A percentile compares a stretch with the other conserved stretches of the same genome.
phyloP scores from a whole-genome alignment of 495 filamentous ascomycete genomes.

The Aspergillus campestris region DNA sequence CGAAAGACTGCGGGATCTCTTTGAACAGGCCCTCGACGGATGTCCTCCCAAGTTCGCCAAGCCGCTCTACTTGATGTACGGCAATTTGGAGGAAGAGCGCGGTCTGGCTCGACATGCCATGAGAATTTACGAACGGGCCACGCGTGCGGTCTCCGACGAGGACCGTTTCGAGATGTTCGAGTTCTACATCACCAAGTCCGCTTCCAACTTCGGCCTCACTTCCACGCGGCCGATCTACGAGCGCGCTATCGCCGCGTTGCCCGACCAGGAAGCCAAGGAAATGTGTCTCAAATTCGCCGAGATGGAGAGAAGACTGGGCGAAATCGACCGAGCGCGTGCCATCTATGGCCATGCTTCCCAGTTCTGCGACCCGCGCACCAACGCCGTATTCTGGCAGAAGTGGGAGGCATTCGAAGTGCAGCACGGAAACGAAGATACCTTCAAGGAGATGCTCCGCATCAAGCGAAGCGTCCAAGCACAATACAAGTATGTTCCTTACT shows the following conservation, averaged over 20 bases:
- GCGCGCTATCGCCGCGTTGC: slow-evolving; percentile 81
- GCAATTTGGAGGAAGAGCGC: slow-evolving; percentile 91
- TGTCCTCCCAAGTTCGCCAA: slow-evolving; percentile 96
- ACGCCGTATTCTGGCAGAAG: slow-evolving; percentile 84
- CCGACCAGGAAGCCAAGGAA: slow-evolving; percentile 87
- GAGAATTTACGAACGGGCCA: slow-evolving; percentile 97
- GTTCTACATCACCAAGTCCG: slow-evolving; percentile 98
- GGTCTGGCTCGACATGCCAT: slow-evolving; percentile 96
- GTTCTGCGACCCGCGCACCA: slow-evolving; percentile 91
- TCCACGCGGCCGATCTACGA: slow-evolving; percentile 98
- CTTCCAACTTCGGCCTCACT: slow-evolving; percentile 93
- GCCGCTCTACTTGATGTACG: slow-evolving; percentile 95
- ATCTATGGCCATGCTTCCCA: slow-evolving; percentile 96
- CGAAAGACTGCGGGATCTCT: slow-evolving; percentile 88
- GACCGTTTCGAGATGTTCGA: slow-evolving; percentile 97
- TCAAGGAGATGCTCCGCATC: slow-evolving; percentile 97
- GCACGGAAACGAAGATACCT: slow-evolving; percentile 98
- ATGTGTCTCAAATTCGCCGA: slow-evolving; percentile 99
- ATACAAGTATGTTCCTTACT: slow-evolving; percentile 59
- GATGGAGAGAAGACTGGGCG: slow-evolving; percentile 93
- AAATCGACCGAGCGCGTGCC: slow-evolving; percentile 90
- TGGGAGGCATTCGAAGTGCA: slow-evolving; percentile 97
- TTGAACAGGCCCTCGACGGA: slow-evolving; percentile 93
- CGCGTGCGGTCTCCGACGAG: slow-evolving; percentile 90
- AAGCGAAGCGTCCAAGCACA: slow-evolving; percentile 96